phyloP scores from a whole-genome alignment of 495 filamentous ascomycete species.

The Penicillium cinerascens region DNA sequence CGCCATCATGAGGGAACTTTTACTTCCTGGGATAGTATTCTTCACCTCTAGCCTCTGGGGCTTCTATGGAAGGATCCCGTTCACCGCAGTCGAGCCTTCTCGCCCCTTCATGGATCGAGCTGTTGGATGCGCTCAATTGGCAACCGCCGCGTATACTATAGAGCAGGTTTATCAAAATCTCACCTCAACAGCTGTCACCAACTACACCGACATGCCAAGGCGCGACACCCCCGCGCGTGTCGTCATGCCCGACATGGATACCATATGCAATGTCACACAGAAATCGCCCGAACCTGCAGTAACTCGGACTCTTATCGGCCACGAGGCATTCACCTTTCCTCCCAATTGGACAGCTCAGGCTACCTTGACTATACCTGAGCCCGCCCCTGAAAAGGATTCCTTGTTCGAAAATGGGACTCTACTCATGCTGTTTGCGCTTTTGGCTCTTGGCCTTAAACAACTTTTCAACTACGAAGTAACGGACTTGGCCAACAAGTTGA shows the following conservation, averaged over 20 bases:
- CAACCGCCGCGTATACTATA: conserved; percentile 9
- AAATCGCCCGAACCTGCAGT: not conserved
- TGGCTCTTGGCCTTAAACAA: not conserved
- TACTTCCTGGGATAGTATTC: conserved; percentile 8
- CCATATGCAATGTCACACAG: not conserved
- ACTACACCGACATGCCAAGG: not conserved
- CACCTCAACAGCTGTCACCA: not conserved
- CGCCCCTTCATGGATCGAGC: conserved; percentile 11
- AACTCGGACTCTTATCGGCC: not conserved
- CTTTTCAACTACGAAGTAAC: not conserved
- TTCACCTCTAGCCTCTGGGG: conserved; percentile 15
- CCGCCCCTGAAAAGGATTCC: not conserved
- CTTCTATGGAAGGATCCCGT: conserved; percentile 11
- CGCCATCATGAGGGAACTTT: conserved; percentile 10
- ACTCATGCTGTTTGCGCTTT: not conserved
- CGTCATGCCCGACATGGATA: not conserved
- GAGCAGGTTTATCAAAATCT: not conserved
- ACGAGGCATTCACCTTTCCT: not conserved
- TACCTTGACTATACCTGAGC: not conserved
- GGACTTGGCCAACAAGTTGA: not conserved
- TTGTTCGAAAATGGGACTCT: not conserved
- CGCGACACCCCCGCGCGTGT: not conserved
- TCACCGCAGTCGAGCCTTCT: conserved; percentile 9
- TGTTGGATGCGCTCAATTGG: conserved; percentile 11
- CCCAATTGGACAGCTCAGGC: not conserved